These are phyloP conservation scores for Massospora cicadina DNA, from an alignment of 371 early-diverging fungal genomes.

Conservation along the genomic window DNA sequence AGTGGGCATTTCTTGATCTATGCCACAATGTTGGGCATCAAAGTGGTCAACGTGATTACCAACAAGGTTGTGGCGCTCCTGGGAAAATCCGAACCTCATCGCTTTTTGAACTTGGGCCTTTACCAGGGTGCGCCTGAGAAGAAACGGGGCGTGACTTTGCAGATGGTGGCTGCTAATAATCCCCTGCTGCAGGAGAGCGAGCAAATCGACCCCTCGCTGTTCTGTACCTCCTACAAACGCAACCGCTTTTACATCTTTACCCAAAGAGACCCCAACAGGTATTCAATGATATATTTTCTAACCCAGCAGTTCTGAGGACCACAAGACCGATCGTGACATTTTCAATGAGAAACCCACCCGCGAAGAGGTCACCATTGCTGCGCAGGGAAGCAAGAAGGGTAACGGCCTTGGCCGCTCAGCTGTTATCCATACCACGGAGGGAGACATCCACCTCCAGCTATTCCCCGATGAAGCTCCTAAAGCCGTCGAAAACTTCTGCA, in stretches of 20 bases:
- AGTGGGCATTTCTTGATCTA: slow-evolving; percentile 75
- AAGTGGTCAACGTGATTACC: slow-evolving; percentile 65
- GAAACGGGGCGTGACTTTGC: slow-evolving; percentile 53
- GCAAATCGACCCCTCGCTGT: slow-evolving; percentile 62
- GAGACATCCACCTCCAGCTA: slow-evolving; percentile 69
- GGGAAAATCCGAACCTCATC: slow-evolving; percentile 75
- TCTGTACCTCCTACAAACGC: slow-evolving; percentile 73
- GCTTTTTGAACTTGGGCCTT: slow-evolving; percentile 75
- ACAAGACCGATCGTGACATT: slow-evolving; percentile 68
- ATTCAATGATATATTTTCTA: slow-evolving; percentile 12
- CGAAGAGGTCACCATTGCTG: slow-evolving; percentile 85
- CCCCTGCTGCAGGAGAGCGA: slow-evolving; percentile 51
- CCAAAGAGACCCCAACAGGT: slow-evolving; percentile 66
- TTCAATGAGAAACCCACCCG: slow-evolving; percentile 93
- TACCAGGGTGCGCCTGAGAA: slow-evolving; percentile 77
- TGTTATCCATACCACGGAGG: slow-evolving; percentile 66
- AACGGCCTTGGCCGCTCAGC: slow-evolving; percentile 49
- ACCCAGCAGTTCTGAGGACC: slow-evolving; percentile 21
- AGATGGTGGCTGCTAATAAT: slow-evolving; percentile 82
- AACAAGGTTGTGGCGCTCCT: slow-evolving; percentile 69
- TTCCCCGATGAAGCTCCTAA: slow-evolving; percentile 77
- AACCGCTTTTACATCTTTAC: slow-evolving; percentile 90
- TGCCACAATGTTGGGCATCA: slow-evolving; percentile 84
- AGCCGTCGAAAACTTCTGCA: slow-evolving; percentile 85
- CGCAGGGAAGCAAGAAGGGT: slow-evolving; percentile 20